These are phyloP conservation scores for Penicillium soppii DNA, from an alignment of 495 filamentous ascomycete genomes.

Conservation along the genomic window DNA sequence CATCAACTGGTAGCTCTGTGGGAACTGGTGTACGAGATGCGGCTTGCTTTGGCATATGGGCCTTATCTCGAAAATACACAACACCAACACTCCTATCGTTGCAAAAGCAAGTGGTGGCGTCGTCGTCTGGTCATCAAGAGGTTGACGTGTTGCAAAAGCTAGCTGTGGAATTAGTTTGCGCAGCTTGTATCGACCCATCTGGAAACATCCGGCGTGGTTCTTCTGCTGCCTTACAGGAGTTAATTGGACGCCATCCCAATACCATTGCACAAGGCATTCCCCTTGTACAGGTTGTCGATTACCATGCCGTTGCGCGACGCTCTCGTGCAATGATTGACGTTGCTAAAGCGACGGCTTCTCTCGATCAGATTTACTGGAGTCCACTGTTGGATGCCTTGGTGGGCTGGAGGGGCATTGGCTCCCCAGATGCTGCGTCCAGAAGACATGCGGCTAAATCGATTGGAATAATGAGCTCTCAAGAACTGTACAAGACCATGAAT, in stretches of 20 bases:
- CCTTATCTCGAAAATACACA: constrained; percentile 81
- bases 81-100: constrained; percentile 73
- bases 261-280: constrained; percentile 76
- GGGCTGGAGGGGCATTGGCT: constrained; percentile 84
- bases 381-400: constrained; percentile 68
- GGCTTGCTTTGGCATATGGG: constrained; percentile 94
- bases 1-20: constrained; percentile 74
- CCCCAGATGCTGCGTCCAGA: constrained; percentile 69
- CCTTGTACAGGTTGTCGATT: constrained; percentile 87
- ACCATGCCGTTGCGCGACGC: constrained; percentile 86
- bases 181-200: constrained; percentile 82
- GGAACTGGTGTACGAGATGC: constrained; percentile 96
- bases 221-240: constrained; percentile 90
- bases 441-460: constrained; percentile 69
- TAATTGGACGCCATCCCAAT: constrained; percentile 89
- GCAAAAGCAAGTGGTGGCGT: constrained; percentile 36
- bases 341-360: constrained; percentile 59
- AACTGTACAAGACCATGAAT: constrained; percentile 30
- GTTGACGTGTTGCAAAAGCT: constrained; percentile 66
- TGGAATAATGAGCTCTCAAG: constrained; percentile 52
- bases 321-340: constrained; percentile 78
- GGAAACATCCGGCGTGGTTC: constrained; percentile 91
- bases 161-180: constrained; percentile 73
- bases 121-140: constrained; percentile 22
- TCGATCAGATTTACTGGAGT: constrained; percentile 67